Evolutionary conservation across 2,329 filamentous ascomycete species (phyloP).

Genomic region (Fonsecaea pugnacius): DNA sequence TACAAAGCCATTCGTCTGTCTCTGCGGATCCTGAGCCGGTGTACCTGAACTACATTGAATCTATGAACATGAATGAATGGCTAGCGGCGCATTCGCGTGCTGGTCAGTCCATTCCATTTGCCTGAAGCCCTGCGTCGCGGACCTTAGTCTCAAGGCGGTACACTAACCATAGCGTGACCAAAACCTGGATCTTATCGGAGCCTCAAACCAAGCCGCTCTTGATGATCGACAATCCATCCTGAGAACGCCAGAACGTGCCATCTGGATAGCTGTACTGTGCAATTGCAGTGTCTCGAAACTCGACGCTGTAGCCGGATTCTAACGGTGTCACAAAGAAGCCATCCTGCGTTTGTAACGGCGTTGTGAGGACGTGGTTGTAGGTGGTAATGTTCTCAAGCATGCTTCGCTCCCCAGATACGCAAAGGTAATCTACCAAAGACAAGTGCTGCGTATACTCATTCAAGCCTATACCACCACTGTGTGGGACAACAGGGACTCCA

Average conservation of each 20-base stretch:
- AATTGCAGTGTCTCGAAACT: conserved; percentile 70
- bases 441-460: conserved; percentile 94
- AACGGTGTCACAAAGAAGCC: conserved; percentile 86
- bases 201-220: not conserved
- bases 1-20: not conserved
- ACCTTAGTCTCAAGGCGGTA: not conserved
- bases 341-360: conserved; percentile 78
- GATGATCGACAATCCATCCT: conserved; percentile 3
- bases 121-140: not conserved
- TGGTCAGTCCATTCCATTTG: conserved; percentile 4
- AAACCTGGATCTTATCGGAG: not conserved
- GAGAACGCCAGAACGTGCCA: conserved; percentile 10
- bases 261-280: conserved; percentile 6
- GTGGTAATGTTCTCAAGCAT: conserved; percentile 92
- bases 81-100: not conserved
- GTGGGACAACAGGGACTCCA: conserved; percentile 80
- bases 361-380: conserved; percentile 87
- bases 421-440: conserved; percentile 90
- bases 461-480: conserved; percentile 85
- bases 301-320: conserved; percentile 84
- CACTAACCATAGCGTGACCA: not conserved
- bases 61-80: conserved; percentile 13
- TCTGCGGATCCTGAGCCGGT: not conserved
- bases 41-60: not conserved
- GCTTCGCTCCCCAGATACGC: conserved; percentile 77